A percentile compares a stretch with the other conserved stretches of the same genome.
These are phyloP conservation scores for Kernera saxatilis DNA, from an alignment of 345 rosid species.

Conservation along the genomic window DNA sequence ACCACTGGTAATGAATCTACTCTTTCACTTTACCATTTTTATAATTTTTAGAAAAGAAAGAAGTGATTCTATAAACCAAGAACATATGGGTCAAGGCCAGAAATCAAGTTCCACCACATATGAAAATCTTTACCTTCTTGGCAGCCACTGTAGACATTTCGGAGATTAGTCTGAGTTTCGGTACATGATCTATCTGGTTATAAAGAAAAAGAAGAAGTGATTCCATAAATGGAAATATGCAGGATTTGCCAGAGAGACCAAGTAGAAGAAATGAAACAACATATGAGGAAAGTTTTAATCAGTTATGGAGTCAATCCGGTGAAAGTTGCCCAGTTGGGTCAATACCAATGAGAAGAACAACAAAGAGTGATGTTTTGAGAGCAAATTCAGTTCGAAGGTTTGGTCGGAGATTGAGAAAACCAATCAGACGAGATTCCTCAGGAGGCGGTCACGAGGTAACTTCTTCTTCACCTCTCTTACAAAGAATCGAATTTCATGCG, in stretches of 20 bases:
- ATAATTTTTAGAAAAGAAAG: not conserved
- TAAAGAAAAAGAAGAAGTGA: not conserved
- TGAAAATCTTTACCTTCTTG: too few relatives aligned
- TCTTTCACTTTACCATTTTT: not conserved
- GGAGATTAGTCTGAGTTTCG: not conserved
- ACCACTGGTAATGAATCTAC: slow-evolving; percentile 46
- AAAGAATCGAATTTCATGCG: slow-evolving; percentile 12
- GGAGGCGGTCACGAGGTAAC: slow-evolving; percentile 92
- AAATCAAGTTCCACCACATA: too few relatives aligned
- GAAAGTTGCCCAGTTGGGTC: slow-evolving; percentile 85
- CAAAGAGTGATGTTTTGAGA: slow-evolving; percentile 61
- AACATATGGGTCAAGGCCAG: too few relatives aligned
- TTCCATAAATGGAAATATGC: slow-evolving; percentile 7
- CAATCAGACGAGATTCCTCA: slow-evolving; percentile 88
- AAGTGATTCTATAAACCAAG: not conserved
- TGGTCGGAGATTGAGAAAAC: slow-evolving; percentile 63
- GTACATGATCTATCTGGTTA: not conserved
- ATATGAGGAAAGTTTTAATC: slow-evolving; percentile 44
- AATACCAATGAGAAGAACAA: slow-evolving; percentile 81
- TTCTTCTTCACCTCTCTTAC: slow-evolving; percentile 19
- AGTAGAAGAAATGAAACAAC: slow-evolving; percentile 38
- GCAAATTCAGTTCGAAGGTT: slow-evolving; percentile 58
- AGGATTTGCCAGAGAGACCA: slow-evolving; percentile 72
- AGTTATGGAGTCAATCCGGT: slow-evolving; percentile 73
- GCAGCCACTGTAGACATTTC: not conserved